Evolutionary conservation across 129 eudicot species (phyloP), one percentile per base, ranked within the genome.

Genomic region (Flaveria brownii): DNA sequence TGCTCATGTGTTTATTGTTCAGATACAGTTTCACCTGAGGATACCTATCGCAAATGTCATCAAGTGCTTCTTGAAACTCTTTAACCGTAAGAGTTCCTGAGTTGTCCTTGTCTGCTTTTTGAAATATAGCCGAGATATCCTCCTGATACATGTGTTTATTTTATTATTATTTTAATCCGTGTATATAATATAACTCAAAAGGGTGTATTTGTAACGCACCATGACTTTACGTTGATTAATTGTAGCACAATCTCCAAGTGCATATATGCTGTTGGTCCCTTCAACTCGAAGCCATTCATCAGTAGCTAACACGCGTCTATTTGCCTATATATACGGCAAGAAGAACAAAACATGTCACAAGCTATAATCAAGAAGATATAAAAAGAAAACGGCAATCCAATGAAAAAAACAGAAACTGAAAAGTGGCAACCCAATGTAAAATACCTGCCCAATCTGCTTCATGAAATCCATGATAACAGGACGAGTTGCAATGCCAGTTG

Each of bases 401-500:
- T 28, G 33, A 28, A 28, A 22, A 70, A 41, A 36, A 46, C 56
- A 63, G 57, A 25, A 68, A 65, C 41, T 4, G 15, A 22, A 46
- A 9, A 63, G 16, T 41, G 43, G 9, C 9, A 52, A 41, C 28
- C 28, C 61, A 70, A 45, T 4, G 16, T 3, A 16, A 62, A 51
- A 17, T 80, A 92, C 97, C 97, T 92, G 97, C 25, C 92, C 92
- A 68, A 92, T 82, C 78, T 92, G 96, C 85, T 89, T 92, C 97
- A 92, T 92, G 60, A 89, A 92, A 76, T 92, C 96, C 89, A 82
- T 83, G 51, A 92, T 75, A 26, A 92, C 92, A 51, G 97, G 97
- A 42, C 97, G 97, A 76, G 97, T 92, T n/a, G 92, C 97, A 73
- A 92, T 92, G 66, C 97, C 97, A 28, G 97, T 92, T 68, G 97